Evolutionary conservation across 768 basidiomycete genomes (phyloP), one percentile per base, ranked within the genome.

Genomic region (Suillus decipiens): DNA sequence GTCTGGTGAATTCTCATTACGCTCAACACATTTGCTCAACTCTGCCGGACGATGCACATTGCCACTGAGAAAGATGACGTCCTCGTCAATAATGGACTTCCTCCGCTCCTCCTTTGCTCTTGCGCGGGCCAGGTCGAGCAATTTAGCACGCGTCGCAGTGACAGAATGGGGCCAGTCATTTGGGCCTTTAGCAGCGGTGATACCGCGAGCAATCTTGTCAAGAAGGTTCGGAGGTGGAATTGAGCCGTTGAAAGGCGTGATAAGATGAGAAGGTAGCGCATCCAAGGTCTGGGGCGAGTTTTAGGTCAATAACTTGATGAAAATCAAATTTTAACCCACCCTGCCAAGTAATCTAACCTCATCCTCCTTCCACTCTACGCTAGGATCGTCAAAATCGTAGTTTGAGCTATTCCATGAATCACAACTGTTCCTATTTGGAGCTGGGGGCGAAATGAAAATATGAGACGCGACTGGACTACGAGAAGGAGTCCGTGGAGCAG

Each of bases 371-470:
- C 91, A 93, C 60, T 90, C 89, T 5, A 78, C 84, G 61, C 86
- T 85, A 34, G 83, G 77, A 48, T 89, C 89, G 9, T 80, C 80
- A n/a, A 80, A 79, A 64, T 84, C 84, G 68, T 81, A 80, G 65
- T 86, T 92, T 24, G 92, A 93, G 69, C 89, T 90, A 74, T 88
- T 90, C 91, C 91, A 92, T 73, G 90, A 92, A 74, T 92, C 89
- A 1, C 88, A 87, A 74, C 90, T 92, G 74, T 87, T 89, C 66
- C 91, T 64, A 63, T 77, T 62, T 24, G 79, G 72, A 1, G 81
- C 69, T 0, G 75, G 74, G 0, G 75, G 72, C 4, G 81, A 72
- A 62, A 87, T 82, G 64, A 88, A 74, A 61, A 86, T 75, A 62
- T 86, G 80, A 2, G 85, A 80, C 59, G 82, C 80, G 66, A 72